phyloP scores from a whole-genome alignment of 257 asterid species.

The Linaria vulgaris region DNA sequence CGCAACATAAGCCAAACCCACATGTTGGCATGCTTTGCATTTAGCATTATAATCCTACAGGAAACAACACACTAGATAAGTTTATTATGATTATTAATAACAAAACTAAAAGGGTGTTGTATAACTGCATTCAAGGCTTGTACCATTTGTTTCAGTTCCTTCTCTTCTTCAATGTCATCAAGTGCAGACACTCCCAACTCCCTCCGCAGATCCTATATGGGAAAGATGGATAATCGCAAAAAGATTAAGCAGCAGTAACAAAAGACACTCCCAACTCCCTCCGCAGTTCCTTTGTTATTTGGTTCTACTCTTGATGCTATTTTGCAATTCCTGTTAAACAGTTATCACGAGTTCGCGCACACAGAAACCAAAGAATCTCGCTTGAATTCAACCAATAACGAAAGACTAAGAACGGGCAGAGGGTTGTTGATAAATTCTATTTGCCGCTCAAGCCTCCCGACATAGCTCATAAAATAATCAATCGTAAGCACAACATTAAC shows the following conservation, averaged over 20 bases:
- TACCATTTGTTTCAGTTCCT: slow-evolving; percentile 87
- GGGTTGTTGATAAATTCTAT: too few species aligned
- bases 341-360: slow-evolving; percentile 3
- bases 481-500: too few species aligned
- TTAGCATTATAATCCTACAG: slow-evolving; percentile 84
- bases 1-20: slow-evolving; percentile 81
- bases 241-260: not conserved
- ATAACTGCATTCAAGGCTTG: slow-evolving; percentile 22
- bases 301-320: not conserved
- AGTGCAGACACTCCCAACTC: slow-evolving; percentile 73
- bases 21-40: slow-evolving; percentile 80
- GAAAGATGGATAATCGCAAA: not conserved
- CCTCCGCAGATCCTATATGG: slow-evolving; percentile 70
- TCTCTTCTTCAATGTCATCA: slow-evolving; percentile 84
- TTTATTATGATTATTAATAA: not conserved
- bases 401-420: too few species aligned
- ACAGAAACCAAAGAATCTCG: not conserved
- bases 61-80: slow-evolving; percentile 11
- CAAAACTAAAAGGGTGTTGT: not conserved
- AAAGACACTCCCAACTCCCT: too few species aligned
- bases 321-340: not conserved
- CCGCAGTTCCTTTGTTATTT: too few species aligned
- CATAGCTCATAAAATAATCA: too few species aligned
- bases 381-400: not conserved
- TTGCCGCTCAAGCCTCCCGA: too few species aligned